Conservation (phyloP, 2,329 filamentous ascomycete genomes). For the Monosporascus sp. region DNA sequence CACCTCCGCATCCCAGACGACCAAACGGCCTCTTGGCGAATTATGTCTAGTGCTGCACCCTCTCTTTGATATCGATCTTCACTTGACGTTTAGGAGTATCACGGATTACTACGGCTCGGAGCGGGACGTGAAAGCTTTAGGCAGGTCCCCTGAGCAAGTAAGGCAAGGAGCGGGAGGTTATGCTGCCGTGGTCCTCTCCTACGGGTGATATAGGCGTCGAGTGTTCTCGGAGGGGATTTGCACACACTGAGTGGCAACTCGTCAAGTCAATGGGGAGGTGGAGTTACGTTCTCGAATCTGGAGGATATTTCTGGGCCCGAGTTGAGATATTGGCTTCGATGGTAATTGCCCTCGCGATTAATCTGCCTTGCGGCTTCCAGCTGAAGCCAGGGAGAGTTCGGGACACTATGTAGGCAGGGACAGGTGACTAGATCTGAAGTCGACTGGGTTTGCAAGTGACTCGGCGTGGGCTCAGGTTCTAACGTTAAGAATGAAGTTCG, state of each 20-base stretch:
- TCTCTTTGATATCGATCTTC: not conserved
- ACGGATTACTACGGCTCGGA: not conserved
- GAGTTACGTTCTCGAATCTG: too few species aligned
- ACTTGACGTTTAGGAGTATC: not conserved
- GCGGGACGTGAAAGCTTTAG: not conserved
- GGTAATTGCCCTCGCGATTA: too few species aligned
- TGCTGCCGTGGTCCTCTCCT: not conserved
- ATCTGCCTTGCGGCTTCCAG: too few species aligned
- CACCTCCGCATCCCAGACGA: constrained; percentile 31
- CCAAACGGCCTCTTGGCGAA: constrained; percentile 24
- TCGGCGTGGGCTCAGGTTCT: not conserved
- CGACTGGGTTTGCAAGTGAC: not conserved
- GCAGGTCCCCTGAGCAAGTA: not conserved
- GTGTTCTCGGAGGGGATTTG: not conserved
- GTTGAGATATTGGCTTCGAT: too few species aligned
- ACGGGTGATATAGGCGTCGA: not conserved
- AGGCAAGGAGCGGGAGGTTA: not conserved
- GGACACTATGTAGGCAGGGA: too few species aligned
- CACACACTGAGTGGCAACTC: not conserved
- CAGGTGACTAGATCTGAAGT: too few species aligned
- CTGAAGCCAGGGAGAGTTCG: not conserved
- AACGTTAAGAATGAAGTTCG: not conserved
- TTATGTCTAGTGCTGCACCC: not conserved
- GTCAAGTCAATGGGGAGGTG: not conserved
- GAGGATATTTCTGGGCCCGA: too few species aligned